phyloP scores from a whole-genome alignment of 306 rosid genomes.

The Geum urbanum region DNA sequence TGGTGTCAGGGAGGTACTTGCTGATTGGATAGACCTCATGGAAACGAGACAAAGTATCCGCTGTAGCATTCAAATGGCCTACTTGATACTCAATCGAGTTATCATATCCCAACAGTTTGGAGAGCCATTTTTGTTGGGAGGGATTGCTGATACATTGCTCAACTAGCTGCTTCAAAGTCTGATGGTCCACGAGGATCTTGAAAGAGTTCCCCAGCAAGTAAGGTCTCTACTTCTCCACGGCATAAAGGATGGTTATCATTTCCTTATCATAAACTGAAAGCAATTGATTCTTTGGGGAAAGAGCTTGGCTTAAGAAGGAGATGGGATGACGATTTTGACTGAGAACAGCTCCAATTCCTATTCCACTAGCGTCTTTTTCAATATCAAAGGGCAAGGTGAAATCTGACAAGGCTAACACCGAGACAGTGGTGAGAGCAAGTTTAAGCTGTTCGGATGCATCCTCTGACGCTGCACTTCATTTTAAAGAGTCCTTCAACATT shows the following conservation, averaged over 20 bases:
- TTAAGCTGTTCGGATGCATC: accelerated
- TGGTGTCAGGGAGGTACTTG: no score
- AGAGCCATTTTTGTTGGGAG: no score
- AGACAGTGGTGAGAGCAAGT: neutral
- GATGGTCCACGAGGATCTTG: no score
- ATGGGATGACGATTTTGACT: neutral
- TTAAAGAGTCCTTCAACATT: neutral
- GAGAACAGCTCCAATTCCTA: neutral
- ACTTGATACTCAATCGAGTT: no score
- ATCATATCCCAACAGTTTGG: no score
- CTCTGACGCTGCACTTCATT: accelerated
- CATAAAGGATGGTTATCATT: neutral
- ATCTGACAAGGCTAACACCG: neutral
- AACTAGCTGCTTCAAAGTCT: no score
- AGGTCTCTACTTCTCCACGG: no score
- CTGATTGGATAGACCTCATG: no score
- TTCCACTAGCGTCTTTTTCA: accelerated
- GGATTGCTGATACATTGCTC: no score
- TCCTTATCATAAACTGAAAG: neutral
- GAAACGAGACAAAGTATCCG: no score
- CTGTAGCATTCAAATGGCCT: no score
- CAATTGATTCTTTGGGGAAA: accelerated
- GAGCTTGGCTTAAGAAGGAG: neutral
- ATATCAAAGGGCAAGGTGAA: neutral
- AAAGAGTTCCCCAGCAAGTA: no score